Percentiles rank a stretch among this genome's conserved stretches.
Evolutionary conservation across 2,329 filamentous ascomycete genomes (phyloP).

Genomic region (Sclerotinia nivalis): DNA sequence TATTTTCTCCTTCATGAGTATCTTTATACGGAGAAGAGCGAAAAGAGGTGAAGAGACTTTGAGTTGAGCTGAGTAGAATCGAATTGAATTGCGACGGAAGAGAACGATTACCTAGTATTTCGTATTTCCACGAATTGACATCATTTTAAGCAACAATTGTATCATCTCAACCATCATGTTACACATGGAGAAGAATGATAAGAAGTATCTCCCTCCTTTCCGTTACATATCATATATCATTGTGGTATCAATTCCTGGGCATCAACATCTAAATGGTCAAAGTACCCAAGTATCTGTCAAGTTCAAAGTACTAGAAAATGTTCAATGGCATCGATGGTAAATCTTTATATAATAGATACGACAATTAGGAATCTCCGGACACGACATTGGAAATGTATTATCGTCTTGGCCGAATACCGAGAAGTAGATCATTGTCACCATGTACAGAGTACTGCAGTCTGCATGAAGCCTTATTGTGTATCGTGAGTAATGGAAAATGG

Average conservation of each 20-base stretch:
- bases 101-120: neutral
- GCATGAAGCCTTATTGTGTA: slow-evolving; percentile 9
- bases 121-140: neutral
- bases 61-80: neutral
- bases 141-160: neutral
- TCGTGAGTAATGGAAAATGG: neutral
- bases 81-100: neutral
- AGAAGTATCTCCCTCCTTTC: neutral
- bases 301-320: neutral
- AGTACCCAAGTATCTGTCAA: neutral
- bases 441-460: neutral
- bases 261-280: neutral
- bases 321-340: neutral
- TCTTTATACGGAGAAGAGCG: neutral
- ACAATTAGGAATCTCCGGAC: neutral
- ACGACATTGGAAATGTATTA: neutral
- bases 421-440: neutral
- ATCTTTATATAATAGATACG: neutral
- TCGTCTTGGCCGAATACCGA: slow-evolving; percentile 14
- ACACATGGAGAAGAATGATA: neutral
- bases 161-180: neutral
- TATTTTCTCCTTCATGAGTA: too few species aligned
- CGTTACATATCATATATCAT: neutral
- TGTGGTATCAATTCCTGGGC: neutral
- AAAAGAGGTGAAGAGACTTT: neutral